A percentile compares a stretch with the other conserved stretches of the same genome.
phyloP scores from a whole-genome alignment of 192 early-diverging fungal genomes.

The Umbelopsis isabellina region DNA sequence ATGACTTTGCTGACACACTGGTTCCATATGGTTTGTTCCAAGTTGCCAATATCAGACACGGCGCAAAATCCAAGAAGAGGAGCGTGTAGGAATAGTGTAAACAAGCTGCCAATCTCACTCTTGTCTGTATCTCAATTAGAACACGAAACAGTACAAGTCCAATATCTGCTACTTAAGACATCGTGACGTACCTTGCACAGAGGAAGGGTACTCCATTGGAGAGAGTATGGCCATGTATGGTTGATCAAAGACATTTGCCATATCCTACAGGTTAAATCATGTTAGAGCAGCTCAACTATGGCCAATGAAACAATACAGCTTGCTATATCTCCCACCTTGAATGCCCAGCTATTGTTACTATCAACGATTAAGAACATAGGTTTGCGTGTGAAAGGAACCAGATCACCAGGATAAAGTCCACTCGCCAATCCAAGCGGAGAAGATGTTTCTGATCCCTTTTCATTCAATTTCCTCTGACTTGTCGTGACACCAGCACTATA shows the following conservation, averaged over 20 bases:
- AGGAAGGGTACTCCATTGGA: constrained; percentile 83
- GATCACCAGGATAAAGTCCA: constrained; percentile 86
- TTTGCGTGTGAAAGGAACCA: constrained; percentile 94
- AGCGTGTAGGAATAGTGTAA: constrained; percentile 92
- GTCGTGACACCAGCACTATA: constrained; percentile 82
- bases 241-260: constrained; percentile 87
- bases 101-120: constrained; percentile 82
- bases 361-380: constrained; percentile 94
- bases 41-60: constrained; percentile 68
- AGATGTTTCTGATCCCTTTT: constrained; percentile 39
- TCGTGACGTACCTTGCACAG: constrained; percentile 67
- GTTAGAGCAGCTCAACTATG: not conserved
- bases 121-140: constrained; percentile 39
- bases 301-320: not conserved
- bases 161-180: not conserved
- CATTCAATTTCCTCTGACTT: constrained; percentile 60
- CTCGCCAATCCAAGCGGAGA: not conserved
- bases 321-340: constrained; percentile 59
- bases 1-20: constrained; percentile 59
- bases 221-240: constrained; percentile 87
- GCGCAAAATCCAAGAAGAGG: constrained; percentile 90
- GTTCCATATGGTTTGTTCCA: constrained; percentile 70
- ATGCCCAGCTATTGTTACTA: constrained; percentile 85
- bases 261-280: constrained; percentile 45
- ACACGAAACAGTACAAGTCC: not conserved